A percentile compares a stretch with the other conserved stretches of the same genome.
Evolutionary conservation across 2,329 filamentous ascomycete genomes (phyloP).

Genomic region (Monosporascus sp.): DNA sequence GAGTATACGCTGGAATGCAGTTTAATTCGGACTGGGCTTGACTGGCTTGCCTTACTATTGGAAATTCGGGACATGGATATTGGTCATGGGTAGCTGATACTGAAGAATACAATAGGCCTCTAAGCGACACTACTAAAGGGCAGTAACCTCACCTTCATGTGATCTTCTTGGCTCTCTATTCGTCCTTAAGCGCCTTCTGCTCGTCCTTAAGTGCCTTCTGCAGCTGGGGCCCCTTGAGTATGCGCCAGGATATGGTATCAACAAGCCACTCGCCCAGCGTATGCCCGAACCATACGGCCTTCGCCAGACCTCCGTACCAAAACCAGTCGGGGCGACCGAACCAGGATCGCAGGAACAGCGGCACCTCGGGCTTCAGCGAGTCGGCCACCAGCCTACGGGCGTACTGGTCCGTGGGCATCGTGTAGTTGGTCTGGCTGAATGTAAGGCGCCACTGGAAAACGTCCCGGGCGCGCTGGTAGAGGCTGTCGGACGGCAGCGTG

Average conservation of each 20-base stretch:
- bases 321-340: slow-evolving; percentile 31
- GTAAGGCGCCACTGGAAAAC: slow-evolving; percentile 36
- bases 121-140: not conserved
- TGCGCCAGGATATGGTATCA: slow-evolving; percentile 10
- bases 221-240: not conserved
- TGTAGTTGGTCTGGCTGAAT: slow-evolving; percentile 39
- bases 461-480: slow-evolving; percentile 39
- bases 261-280: slow-evolving; percentile 27
- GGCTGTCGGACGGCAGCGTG: slow-evolving; percentile 33
- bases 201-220: not conserved
- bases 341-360: slow-evolving; percentile 21
- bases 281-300: slow-evolving; percentile 13
- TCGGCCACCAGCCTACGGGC: slow-evolving; percentile 33
- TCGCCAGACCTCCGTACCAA: slow-evolving; percentile 26
- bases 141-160: not conserved
- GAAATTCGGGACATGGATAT: no score
- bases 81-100: no score
- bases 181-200: not conserved
- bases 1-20: no score
- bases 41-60: no score
- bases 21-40: no score
- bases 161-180: not conserved
- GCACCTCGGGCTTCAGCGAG: slow-evolving; percentile 28
- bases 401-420: slow-evolving; percentile 34
- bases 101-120: no score